Conservation (phyloP, 2,329 filamentous ascomycete species). For the Trichoderma sp. region DNA sequence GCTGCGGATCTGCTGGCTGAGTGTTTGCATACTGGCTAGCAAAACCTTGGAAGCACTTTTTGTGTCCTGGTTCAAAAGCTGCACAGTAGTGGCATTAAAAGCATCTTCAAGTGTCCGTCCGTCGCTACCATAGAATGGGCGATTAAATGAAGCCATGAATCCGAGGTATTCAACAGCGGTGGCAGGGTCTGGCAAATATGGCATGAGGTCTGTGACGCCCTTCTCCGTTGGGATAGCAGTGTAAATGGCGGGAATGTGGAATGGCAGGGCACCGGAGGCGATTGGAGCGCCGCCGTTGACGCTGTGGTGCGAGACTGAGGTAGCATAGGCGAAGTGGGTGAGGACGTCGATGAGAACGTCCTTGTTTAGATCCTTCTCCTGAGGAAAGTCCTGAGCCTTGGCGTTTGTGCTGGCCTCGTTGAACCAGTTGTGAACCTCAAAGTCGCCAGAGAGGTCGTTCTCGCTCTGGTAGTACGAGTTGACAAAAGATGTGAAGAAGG, state of each 20-base stretch:
- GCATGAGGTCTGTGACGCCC: slow-evolving; percentile 42
- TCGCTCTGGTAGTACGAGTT: slow-evolving; percentile 49
- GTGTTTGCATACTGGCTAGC: slow-evolving; percentile 40
- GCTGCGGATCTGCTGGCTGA: slow-evolving; percentile 44
- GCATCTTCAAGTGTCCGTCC: slow-evolving; percentile 47
- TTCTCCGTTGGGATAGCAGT: slow-evolving; percentile 45
- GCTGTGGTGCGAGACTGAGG: slow-evolving; percentile 44
- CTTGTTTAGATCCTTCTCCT: slow-evolving; percentile 46
- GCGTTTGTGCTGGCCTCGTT: slow-evolving; percentile 42
- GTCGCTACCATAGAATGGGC: slow-evolving; percentile 44
- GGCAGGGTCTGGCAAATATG: slow-evolving; percentile 41
- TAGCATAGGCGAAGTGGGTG: slow-evolving; percentile 39
- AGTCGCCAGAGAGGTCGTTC: slow-evolving; percentile 41
- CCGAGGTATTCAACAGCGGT: slow-evolving; percentile 43
- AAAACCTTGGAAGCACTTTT: too few relatives aligned
- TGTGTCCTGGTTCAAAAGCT: too few relatives aligned
- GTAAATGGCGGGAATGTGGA: slow-evolving; percentile 49
- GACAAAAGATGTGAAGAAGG: slow-evolving; percentile 49
- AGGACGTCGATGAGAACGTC: slow-evolving; percentile 46
- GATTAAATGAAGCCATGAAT: slow-evolving; percentile 46
- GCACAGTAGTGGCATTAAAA: too few relatives aligned
- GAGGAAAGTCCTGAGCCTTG: slow-evolving; percentile 33
- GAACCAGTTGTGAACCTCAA: slow-evolving; percentile 51
- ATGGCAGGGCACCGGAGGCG: slow-evolving; percentile 44
- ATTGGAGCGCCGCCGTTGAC: slow-evolving; percentile 49